Base-by-base conservation (phyloP, 2,329 filamentous ascomycete species). In the Aureobasidium subglaciale region DNA sequence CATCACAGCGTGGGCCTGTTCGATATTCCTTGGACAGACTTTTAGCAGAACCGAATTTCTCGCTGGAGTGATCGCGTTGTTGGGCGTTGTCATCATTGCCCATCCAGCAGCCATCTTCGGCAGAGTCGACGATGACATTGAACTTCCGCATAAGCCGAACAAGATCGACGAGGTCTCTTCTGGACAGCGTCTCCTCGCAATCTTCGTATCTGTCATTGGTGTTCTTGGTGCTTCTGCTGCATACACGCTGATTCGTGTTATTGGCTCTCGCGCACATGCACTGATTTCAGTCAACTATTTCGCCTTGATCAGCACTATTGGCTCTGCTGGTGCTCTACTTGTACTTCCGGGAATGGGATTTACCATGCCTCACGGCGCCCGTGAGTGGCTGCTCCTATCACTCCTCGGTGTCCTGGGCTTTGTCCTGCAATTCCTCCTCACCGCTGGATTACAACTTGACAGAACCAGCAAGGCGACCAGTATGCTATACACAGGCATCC, bases 231-330 rank as follows among this genome's bases (percentile, higher is more conserved):
- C 50, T 6, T 43, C 38, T 15, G 50, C 30, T 2, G 50, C 40
- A 18, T 55, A 55, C 30, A 55, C 50, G 5, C 10, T 55, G 8
- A 55, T 55, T 24, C 37, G 50, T 10, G 27, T 43, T 2, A 55
- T 55, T 29, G 50, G 50, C n/a, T 38, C 24, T n/a, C 37, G 50
- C 20, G 37, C 50, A 2, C 50, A 55, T 10, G 50, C 50, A 5
- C 40, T 55, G 20, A 55, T 55, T 15, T 43, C 38, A 5, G 50
- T 55, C 4, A 55, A 55, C 30, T 55, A 55, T 24, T 55, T 55
- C 16, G 50, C 50, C 4, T 15, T 55, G 24, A 34, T 55, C 40
- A 35, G 27, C 37, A 55, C 29, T 20, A 9, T 55, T n/a, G 50
- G 50, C 0, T 55, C 50, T 3, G 34, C 50, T 3, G 38, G 25